Percentiles rank a stretch among this genome's conserved stretches.
These are phyloP conservation scores for Tetrapisispora namnaoensis DNA, from an alignment of 805 yeast genomes.

Conservation along the genomic window DNA sequence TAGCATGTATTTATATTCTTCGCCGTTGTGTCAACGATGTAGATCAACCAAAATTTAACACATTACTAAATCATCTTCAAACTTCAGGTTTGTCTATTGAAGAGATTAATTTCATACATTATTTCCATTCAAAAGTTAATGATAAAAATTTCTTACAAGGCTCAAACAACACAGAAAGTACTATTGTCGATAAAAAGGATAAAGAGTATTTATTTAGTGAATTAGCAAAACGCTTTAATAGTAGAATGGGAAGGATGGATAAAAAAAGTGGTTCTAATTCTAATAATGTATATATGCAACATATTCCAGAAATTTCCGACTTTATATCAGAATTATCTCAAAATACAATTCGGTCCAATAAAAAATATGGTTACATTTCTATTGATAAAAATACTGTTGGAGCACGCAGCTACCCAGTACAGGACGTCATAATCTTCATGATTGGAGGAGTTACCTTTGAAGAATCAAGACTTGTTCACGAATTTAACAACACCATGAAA, in stretches of 20 bases:
- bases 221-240: slow-evolving; percentile 27
- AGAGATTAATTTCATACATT: slow-evolving; percentile 36
- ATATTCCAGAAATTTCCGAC: slow-evolving; percentile 54
- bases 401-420: slow-evolving; percentile 27
- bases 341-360: slow-evolving; percentile 27
- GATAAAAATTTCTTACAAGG: not conserved
- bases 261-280: slow-evolving; percentile 29
- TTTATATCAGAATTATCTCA: slow-evolving; percentile 29
- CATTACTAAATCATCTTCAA: slow-evolving; percentile 34
- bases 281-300: slow-evolving; percentile 84
- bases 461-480: slow-evolving; percentile 75
- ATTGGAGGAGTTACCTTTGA: slow-evolving; percentile 91
- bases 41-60: slow-evolving; percentile 42
- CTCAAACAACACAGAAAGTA: not conserved
- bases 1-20: slow-evolving; percentile 64
- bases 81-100: slow-evolving; percentile 29
- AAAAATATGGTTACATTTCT: slow-evolving; percentile 30
- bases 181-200: slow-evolving; percentile 6
- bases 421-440: slow-evolving; percentile 61
- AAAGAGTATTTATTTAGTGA: slow-evolving; percentile 27
- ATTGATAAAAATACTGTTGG: not conserved
- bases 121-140: slow-evolving; percentile 30
- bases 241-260: slow-evolving; percentile 26
- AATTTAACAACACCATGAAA: slow-evolving; percentile 43
- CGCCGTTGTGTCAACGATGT: slow-evolving; percentile 46